These are phyloP conservation scores for Amylostereum areolatum DNA, from an alignment of 1,284 basidiomycete genomes.

Conservation along the genomic window DNA sequence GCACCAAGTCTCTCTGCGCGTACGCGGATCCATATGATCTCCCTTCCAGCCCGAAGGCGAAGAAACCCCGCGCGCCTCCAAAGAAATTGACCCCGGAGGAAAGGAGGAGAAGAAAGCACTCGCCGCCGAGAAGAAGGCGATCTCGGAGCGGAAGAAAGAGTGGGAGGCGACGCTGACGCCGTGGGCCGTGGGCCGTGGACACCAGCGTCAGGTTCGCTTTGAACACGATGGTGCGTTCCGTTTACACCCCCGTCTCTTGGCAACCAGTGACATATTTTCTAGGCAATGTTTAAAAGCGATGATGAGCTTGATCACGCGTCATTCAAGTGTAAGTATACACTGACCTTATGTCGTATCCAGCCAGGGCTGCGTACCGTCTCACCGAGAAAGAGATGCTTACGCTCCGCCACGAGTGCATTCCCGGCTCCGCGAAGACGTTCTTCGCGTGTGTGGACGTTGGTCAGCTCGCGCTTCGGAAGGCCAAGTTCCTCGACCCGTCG, in stretches of 20 bases:
- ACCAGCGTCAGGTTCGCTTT: not conserved
- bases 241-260: not conserved
- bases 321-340: no score
- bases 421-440: no score
- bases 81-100: constrained; percentile 2
- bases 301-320: not conserved
- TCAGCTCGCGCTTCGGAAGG: no score
- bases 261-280: not conserved
- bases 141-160: constrained; percentile 1
- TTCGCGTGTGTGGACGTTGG: no score
- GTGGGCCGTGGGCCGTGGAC: constrained; percentile 1
- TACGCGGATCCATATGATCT: not conserved
- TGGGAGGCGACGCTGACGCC: constrained; percentile 2
- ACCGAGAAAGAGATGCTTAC: no score
- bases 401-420: no score
- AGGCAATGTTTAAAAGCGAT: not conserved
- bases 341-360: no score
- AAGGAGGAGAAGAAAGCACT: not conserved
- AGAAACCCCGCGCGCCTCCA: constrained; percentile 1
- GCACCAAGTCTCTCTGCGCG: not conserved
- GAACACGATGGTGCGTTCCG: not conserved
- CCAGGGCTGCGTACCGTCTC: no score
- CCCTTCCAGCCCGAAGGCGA: not conserved
- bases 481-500: no score
- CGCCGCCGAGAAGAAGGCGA: not conserved